These are phyloP conservation scores for Patellifolia procumbens DNA, from an alignment of 179 eudicot species.

Conservation along the genomic window DNA sequence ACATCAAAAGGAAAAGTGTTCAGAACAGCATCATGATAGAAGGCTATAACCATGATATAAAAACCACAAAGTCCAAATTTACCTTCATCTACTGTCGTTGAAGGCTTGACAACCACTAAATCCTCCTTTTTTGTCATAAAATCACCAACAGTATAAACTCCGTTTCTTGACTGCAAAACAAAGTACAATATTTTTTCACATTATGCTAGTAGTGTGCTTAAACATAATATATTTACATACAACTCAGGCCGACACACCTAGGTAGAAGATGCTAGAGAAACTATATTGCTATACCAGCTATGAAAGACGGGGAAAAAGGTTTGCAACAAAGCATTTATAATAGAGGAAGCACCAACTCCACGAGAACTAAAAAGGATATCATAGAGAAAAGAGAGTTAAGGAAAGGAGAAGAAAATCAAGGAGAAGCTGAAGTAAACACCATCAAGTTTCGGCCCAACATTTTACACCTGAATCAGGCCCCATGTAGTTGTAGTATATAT, in stretches of 20 bases:
- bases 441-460: not conserved
- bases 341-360: not conserved
- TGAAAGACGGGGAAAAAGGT: not conserved
- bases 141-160: conserved; percentile 75
- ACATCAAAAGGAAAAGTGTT: not conserved
- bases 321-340: not conserved
- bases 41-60: conserved; percentile 2
- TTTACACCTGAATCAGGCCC: not conserved
- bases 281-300: not conserved
- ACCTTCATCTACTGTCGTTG: conserved; percentile 95
- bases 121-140: conserved; percentile 82
- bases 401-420: not conserved
- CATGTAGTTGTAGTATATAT: not conserved
- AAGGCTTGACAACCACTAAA: conserved; percentile 73
- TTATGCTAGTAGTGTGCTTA: too few species aligned
- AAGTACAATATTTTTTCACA: not conserved
- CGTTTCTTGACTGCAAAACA: conserved; percentile 59
- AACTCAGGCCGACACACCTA: not conserved
- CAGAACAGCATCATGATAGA: conserved; percentile 4
- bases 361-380: not conserved
- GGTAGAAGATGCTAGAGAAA: not conserved
- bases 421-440: not conserved
- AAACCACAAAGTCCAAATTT: not conserved
- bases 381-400: not conserved
- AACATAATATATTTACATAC: not conserved